A percentile compares a stretch with the other conserved stretches of the same genome.
phyloP scores from a whole-genome alignment of 306 rosid genomes.

The Trifolium fragiferum region DNA sequence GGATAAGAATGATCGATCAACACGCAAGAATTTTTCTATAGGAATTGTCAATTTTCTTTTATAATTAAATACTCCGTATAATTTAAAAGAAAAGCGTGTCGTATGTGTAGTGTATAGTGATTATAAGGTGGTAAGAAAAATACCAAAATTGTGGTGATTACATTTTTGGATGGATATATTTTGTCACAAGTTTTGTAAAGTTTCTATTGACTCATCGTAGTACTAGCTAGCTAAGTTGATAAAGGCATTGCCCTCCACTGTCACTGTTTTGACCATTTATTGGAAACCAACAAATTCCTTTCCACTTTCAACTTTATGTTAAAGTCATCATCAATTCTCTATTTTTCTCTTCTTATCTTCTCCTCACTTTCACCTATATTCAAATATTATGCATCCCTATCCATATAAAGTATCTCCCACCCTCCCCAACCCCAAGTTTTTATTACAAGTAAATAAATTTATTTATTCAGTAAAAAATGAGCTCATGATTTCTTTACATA shows the following conservation, averaged over 20 bases:
- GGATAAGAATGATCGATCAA: constrained; percentile 1
- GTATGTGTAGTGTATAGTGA: not conserved
- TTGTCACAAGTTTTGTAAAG: not conserved
- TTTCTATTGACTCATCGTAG: constrained; percentile 37
- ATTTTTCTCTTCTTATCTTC: constrained; percentile 5
- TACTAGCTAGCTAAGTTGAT: constrained; percentile 29
- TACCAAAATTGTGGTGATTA: not conserved
- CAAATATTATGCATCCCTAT: not conserved
- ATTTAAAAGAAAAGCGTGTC: not conserved
- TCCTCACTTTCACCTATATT: not conserved
- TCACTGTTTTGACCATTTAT: constrained; percentile 57
- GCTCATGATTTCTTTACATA: not conserved
- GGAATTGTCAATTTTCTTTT: not conserved
- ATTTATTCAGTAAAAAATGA: no score
- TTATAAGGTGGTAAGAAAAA: no score
- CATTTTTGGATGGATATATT: not conserved
- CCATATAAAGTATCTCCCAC: not conserved
- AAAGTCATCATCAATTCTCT: not conserved
- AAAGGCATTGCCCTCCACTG: constrained; percentile 41
- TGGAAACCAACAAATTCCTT: constrained; percentile 57
- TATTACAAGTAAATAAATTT: no score
- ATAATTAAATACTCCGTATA: not conserved
- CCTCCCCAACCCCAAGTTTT: not conserved
- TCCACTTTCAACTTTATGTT: constrained; percentile 40
- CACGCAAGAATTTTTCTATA: not conserved